Conservation (phyloP, 108 stramenopile species). For the Cyclotella cryptica region DNA sequence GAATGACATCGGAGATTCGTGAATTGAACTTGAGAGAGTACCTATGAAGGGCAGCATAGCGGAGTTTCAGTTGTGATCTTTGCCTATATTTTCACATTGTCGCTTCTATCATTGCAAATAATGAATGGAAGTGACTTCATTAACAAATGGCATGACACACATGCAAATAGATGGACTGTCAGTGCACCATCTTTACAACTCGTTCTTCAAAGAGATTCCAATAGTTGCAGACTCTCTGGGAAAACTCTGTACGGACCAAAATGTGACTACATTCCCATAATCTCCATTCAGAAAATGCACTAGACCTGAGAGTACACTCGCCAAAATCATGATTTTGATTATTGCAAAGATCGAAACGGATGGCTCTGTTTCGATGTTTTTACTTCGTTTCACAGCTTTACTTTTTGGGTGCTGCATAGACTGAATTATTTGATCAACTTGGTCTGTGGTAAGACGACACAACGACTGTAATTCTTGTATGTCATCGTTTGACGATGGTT, state of each 20-base stretch:
- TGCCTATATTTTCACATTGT: too few relatives aligned
- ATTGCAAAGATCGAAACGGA: background rate
- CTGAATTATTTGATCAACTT: background rate
- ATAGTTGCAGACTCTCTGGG: conserved; percentile 8
- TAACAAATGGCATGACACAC: too few relatives aligned
- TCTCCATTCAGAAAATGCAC: conserved; percentile 11
- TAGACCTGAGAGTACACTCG: background rate
- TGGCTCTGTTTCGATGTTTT: background rate
- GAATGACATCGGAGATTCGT: too few relatives aligned
- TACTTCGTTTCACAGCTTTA: background rate
- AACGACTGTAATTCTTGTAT: background rate
- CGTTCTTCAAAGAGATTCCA: background rate
- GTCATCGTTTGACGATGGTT: background rate
- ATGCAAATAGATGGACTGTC: too few relatives aligned
- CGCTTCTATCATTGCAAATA: too few relatives aligned
- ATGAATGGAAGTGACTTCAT: too few relatives aligned
- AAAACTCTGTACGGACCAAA: conserved; percentile 10
- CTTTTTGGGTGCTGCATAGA: background rate
- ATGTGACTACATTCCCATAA: conserved; percentile 8
- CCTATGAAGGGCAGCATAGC: too few relatives aligned
- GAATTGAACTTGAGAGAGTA: too few relatives aligned
- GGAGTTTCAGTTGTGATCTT: too few relatives aligned
- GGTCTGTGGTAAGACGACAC: background rate
- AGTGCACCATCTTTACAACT: background rate
- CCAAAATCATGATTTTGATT: background rate